Percentiles rank a stretch among this genome's conserved stretches.
Conservation (phyloP, 1,284 basidiomycete genomes). For the Leccinum fallax region DNA sequence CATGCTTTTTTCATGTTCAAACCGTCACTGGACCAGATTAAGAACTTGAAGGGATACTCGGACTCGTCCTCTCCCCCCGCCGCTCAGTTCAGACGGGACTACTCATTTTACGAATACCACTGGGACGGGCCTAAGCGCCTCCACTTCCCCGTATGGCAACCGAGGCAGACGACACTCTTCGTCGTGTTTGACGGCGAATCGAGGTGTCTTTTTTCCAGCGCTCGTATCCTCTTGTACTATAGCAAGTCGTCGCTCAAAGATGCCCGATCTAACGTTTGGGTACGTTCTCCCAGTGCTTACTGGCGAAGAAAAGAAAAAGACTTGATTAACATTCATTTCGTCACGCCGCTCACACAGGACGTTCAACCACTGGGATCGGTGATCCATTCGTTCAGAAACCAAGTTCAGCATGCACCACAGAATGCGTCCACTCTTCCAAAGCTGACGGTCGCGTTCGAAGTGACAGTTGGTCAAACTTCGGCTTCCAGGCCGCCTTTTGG, state of each 20-base stretch:
- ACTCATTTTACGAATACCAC: slow-evolving; percentile 26
- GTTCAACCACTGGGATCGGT: slow-evolving; percentile 18
- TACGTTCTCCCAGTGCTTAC: slow-evolving; percentile 3
- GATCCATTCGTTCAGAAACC: slow-evolving; percentile 15
- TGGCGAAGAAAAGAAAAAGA: not conserved
- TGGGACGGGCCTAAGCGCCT: slow-evolving; percentile 30
- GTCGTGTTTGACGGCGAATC: slow-evolving; percentile 27
- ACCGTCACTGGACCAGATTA: not conserved
- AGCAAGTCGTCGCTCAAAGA: slow-evolving; percentile 6
- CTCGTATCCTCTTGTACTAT: slow-evolving; percentile 23
- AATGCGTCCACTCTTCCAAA: slow-evolving; percentile 23
- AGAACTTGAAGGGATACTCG: not conserved
- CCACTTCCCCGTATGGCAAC: slow-evolving; percentile 29
- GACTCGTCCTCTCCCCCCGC: not conserved
- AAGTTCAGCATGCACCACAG: slow-evolving; percentile 4
- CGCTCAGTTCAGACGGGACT: slow-evolving; percentile 1
- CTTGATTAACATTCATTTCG: not conserved
- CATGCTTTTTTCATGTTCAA: not conserved
- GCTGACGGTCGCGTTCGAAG: slow-evolving; percentile 28
- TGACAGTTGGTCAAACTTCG: slow-evolving; percentile 4
- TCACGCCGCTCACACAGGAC: slow-evolving; percentile 9
- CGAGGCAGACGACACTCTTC: slow-evolving; percentile 26
- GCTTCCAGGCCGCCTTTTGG: slow-evolving; percentile 3
- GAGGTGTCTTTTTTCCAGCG: slow-evolving; percentile 24
- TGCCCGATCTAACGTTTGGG: slow-evolving; percentile 21